These are phyloP conservation scores for Rubus parviflorus DNA, from an alignment of 306 rosid species.

Conservation along the genomic window DNA sequence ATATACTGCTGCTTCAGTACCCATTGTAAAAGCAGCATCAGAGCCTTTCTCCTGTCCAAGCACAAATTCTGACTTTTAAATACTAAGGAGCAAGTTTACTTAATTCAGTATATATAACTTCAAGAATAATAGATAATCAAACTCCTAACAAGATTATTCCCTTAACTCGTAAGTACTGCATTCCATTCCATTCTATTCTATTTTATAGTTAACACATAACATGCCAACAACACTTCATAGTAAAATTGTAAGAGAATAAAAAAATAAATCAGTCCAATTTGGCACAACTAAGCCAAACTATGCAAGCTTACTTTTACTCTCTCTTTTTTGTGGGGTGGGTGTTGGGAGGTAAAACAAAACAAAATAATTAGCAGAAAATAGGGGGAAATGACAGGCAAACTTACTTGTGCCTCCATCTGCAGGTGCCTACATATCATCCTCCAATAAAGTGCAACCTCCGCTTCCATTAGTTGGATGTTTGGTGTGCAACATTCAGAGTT, in stretches of 20 bases:
- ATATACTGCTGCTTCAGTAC: conserved; percentile 93
- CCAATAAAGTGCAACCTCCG: conserved; percentile 91
- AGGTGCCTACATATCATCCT: conserved; percentile 70
- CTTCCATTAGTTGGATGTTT: conserved; percentile 70
- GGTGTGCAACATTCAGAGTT: conserved; percentile 36
- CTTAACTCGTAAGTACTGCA: not conserved
- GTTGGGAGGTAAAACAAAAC: not conserved
- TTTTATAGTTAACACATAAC: not conserved
- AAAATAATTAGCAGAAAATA: not conserved
- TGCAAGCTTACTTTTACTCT: not conserved
- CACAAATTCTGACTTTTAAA: conserved; percentile 24
- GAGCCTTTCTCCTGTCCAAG: conserved; percentile 75
- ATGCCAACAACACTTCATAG: not conserved
- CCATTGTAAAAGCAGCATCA: conserved; percentile 90
- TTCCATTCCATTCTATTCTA: not conserved
- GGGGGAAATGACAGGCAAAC: conserved; percentile 20
- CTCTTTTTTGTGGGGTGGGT: not conserved
- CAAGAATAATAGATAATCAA: not conserved
- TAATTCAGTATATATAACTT: not conserved
- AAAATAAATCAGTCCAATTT: not conserved
- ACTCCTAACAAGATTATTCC: not conserved
- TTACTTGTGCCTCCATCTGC: conserved; percentile 83
- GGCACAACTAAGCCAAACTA: not conserved
- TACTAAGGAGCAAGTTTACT: conserved; percentile 9
- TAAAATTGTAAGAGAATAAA: not conserved